Conservation (phyloP, 2,329 filamentous ascomycete species). For the Hymenoscyphus salicellus region DNA sequence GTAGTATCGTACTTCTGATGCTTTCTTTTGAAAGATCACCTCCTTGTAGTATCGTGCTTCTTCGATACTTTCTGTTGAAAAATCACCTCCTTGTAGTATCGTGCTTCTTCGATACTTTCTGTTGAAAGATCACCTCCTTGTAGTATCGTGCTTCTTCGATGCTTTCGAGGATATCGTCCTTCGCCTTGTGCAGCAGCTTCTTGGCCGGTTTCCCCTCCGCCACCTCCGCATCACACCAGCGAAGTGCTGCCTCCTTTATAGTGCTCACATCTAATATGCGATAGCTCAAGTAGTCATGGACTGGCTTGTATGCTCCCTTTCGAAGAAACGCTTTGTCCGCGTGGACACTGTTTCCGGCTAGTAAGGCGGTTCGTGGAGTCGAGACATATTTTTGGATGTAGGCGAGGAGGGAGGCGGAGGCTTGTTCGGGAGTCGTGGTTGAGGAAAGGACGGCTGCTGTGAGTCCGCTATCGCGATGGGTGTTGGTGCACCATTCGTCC, state of each 20-base stretch:
- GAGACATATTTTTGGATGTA: constrained; percentile 77
- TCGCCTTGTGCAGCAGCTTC: constrained; percentile 74
- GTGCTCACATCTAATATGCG: constrained; percentile 88
- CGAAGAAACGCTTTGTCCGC: constrained; percentile 81
- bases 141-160: constrained; percentile 90
- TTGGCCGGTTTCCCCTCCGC: constrained; percentile 66
- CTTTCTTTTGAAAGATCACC: constrained; percentile 56
- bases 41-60: too few relatives aligned
- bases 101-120: neutral
- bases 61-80: constrained; percentile 47
- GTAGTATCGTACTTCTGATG: too few relatives aligned
- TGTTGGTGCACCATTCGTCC: constrained; percentile 83
- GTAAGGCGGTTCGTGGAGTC: constrained; percentile 61
- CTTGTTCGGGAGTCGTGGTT: constrained; percentile 62
- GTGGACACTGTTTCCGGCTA: constrained; percentile 93
- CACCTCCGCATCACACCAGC: constrained; percentile 70
- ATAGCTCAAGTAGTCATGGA: constrained; percentile 79
- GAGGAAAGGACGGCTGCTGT: constrained; percentile 74
- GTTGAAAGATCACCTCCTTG: constrained; percentile 62
- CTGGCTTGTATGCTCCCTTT: constrained; percentile 67
- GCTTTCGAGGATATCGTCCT: constrained; percentile 89
- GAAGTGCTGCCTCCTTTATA: constrained; percentile 82
- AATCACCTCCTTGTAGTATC: too few relatives aligned
- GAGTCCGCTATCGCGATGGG: constrained; percentile 78
- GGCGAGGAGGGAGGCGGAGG: constrained; percentile 67